These are phyloP conservation scores for Amoebophrya sp. DNA, from an alignment of 169 alveolate species.

Conservation along the genomic window DNA sequence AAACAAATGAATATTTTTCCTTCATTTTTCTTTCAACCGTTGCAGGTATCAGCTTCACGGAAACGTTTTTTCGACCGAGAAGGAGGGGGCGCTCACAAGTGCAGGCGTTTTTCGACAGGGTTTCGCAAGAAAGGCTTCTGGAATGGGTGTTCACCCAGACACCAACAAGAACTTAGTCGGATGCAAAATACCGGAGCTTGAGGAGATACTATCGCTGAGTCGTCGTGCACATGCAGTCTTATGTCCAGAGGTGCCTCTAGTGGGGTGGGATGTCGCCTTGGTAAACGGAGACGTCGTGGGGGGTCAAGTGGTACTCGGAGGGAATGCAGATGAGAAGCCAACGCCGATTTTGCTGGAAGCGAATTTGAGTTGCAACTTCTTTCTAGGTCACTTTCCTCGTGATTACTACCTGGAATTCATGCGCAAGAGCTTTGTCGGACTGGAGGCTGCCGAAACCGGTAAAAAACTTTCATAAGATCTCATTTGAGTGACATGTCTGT, in stretches of 20 bases:
- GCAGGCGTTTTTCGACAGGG: neutral
- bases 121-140: neutral
- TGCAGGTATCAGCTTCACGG: neutral
- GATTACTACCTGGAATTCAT: neutral
- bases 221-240: neutral
- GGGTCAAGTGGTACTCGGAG: too few species aligned
- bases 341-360: neutral
- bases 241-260: neutral
- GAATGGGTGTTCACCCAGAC: neutral
- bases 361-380: slow-evolving; percentile 3
- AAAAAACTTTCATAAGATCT: too few species aligned
- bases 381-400: neutral
- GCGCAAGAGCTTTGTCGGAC: neutral
- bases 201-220: neutral
- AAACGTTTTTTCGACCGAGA: neutral
- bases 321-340: neutral
- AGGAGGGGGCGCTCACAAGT: neutral
- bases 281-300: neutral
- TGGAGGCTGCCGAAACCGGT: too few species aligned
- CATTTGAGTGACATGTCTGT: too few species aligned
- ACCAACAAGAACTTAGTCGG: neutral
- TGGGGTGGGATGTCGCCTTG: neutral
- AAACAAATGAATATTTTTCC: too few species aligned
- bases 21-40: too few species aligned
- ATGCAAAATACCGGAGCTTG: neutral